Base-by-base conservation (phyloP, 2,329 filamentous ascomycete species). In the Talaromyces amestolkiae region DNA sequence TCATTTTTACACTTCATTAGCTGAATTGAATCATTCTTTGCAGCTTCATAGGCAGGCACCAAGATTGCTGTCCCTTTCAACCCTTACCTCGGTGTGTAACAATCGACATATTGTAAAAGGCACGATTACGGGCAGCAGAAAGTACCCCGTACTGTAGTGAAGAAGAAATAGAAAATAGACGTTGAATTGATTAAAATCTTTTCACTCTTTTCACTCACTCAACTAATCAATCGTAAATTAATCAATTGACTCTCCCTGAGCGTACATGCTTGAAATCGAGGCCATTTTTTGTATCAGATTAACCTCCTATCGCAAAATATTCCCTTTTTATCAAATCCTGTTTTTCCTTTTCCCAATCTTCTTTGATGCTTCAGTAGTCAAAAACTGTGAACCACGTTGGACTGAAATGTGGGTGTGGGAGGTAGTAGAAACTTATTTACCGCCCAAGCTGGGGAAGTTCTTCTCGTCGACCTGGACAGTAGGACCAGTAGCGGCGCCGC, bases 401-500 rank as follows among this genome's bases (percentile, higher is more conserved):
- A 62, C 13, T 61, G 39, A 41, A 62, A 24, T 43, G 45, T 37
- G 41, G 33, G 31, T 27, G 31, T 43, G 47, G 43, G 37, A 61
- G 37, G 45, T 22, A 65, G 22, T 47, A 27, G 31, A 53, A 35
- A 37, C 19, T 76, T 76, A 79, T 75, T 78, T 78, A 69, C 70
- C 72, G 68, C 78, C 78, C 68, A 80, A 77, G 73, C 73, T 77
- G 71, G 78, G 78, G 76, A 80, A 80, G 76, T 80, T 80, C 76
- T 79, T 79, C 73, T 80, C 78, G 71, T 80, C 78, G 65, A 80
- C 77, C 69, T 76, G 74, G 68, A 74, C 73, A 70, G 69, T 69
- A 65, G 74, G 71, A 63, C 72, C 64, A 58, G 64, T 19, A 33
- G 59, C 53, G 69, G 61, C 73, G 68, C 73, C 72, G 66, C 72